Conservation (phyloP, 176 grass and related monocot species). For the Melocanna baccifera region DNA sequence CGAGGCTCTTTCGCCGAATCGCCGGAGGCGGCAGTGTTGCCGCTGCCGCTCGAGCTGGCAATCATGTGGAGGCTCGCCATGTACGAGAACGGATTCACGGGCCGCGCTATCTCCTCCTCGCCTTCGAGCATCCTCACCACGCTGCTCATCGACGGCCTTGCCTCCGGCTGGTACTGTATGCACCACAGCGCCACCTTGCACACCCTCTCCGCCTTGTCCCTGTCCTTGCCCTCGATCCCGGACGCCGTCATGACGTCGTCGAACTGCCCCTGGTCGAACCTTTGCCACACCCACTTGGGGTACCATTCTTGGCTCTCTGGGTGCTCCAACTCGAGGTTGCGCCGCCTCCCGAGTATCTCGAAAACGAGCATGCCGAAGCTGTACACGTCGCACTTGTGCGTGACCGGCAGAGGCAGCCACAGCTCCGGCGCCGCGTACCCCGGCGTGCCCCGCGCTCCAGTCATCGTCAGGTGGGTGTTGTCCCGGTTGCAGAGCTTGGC, state of each 20-base stretch:
- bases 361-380: slow-evolving; percentile 65
- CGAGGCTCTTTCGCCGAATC: neutral
- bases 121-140: slow-evolving; percentile 73
- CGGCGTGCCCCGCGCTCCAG: slow-evolving; percentile 44
- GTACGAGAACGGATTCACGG: slow-evolving; percentile 46
- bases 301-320: slow-evolving; percentile 52
- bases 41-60: neutral
- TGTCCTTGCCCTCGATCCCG: slow-evolving; percentile 6
- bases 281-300: slow-evolving; percentile 58
- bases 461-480: slow-evolving; percentile 44
- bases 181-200: slow-evolving; percentile 74
- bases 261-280: slow-evolving; percentile 37
- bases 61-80: slow-evolving; percentile 18
- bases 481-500: slow-evolving; percentile 47
- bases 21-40: neutral
- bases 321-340: slow-evolving; percentile 31
- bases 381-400: slow-evolving; percentile 65
- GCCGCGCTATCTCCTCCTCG: slow-evolving; percentile 50
- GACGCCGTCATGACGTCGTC: slow-evolving; percentile 23
- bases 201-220: slow-evolving; percentile 42
- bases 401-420: slow-evolving; percentile 52
- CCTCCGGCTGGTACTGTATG: slow-evolving; percentile 47
- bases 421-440: slow-evolving; percentile 68
- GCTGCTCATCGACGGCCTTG: slow-evolving; percentile 46
- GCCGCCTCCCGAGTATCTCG: slow-evolving; percentile 61